These are phyloP conservation scores for Skeletonema marinoi DNA, from an alignment of 108 stramenopile species.

Conservation along the genomic window DNA sequence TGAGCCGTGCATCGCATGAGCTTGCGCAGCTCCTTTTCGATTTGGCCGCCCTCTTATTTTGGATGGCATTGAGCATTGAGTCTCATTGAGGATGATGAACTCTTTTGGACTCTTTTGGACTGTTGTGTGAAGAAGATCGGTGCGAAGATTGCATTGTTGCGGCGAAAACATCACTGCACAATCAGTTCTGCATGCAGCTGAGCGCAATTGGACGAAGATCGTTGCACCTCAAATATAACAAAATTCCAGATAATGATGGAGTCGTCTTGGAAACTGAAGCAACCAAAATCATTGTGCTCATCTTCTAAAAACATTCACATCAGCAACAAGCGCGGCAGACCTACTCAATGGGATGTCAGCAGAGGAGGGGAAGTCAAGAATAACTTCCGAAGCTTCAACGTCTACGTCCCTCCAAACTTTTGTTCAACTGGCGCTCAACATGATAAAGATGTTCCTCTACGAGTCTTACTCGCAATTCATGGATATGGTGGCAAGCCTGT, in stretches of 20 bases:
- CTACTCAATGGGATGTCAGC: constrained; percentile 10
- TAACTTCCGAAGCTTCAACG: constrained; percentile 8
- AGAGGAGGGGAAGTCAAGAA: not conserved
- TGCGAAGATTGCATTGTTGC: no score
- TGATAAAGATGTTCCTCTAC: not conserved
- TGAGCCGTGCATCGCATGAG: no score
- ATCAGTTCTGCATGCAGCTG: no score
- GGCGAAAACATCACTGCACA: no score
- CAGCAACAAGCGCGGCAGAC: not conserved
- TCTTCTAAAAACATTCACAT: not conserved
- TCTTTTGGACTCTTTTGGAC: no score
- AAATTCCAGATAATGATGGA: not conserved
- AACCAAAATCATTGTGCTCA: constrained; percentile 12
- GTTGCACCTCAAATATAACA: no score
- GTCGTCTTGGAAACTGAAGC: not conserved
- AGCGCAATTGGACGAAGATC: no score
- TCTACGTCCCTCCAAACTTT: constrained; percentile 25
- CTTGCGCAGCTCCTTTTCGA: no score
- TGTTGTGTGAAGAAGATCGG: no score
- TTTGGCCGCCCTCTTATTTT: no score
- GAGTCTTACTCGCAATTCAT: constrained; percentile 32
- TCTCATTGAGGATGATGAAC: no score
- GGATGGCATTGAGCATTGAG: no score
- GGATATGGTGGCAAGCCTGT: constrained; percentile 25
- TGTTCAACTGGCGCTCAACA: not conserved